Evolutionary conservation across 495 filamentous ascomycete genomes (phyloP).

Genomic region (Chaetomidium leptoderma): DNA sequence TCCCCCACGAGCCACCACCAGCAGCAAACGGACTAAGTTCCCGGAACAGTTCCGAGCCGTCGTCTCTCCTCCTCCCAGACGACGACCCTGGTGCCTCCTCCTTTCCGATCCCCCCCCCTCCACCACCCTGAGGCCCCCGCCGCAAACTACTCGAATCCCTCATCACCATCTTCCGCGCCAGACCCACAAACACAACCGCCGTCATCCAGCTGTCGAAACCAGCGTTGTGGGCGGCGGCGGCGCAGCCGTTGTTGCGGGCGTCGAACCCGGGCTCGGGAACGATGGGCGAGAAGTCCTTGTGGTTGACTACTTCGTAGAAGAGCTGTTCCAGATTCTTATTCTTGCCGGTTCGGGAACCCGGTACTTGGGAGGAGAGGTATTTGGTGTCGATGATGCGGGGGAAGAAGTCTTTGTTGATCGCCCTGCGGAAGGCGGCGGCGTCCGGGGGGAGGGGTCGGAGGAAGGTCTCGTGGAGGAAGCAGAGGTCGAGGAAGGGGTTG

Average conservation of each 20-base stretch:
- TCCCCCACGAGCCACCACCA: neutral
- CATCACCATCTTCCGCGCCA: constrained; percentile 21
- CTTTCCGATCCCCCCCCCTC: neutral
- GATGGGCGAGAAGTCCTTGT: neutral
- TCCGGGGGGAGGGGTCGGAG: constrained; percentile 60
- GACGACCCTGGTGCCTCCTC: neutral
- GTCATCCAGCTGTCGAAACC: constrained; percentile 72
- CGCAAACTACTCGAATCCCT: neutral
- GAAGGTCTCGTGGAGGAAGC: constrained; percentile 67
- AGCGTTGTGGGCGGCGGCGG: constrained; percentile 56
- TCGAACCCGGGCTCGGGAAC: neutral
- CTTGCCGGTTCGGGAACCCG: constrained; percentile 37
- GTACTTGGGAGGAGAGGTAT: constrained; percentile 61
- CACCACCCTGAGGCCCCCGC: neutral
- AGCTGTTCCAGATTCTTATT: constrained; percentile 45
- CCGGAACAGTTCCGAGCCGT: neutral
- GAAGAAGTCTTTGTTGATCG: constrained; percentile 53
- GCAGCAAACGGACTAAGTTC: constrained; percentile 5
- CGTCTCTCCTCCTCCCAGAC: neutral
- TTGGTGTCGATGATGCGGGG: constrained; percentile 74
- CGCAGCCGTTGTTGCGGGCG: neutral
- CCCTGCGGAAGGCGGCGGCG: constrained; percentile 55
- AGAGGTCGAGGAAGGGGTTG: constrained; percentile 70
- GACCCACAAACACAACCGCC: constrained; percentile 59
- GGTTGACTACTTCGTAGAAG: constrained; percentile 44